phyloP scores from a whole-genome alignment of 176 grass and related monocot species.

The Bromus sterilis region DNA sequence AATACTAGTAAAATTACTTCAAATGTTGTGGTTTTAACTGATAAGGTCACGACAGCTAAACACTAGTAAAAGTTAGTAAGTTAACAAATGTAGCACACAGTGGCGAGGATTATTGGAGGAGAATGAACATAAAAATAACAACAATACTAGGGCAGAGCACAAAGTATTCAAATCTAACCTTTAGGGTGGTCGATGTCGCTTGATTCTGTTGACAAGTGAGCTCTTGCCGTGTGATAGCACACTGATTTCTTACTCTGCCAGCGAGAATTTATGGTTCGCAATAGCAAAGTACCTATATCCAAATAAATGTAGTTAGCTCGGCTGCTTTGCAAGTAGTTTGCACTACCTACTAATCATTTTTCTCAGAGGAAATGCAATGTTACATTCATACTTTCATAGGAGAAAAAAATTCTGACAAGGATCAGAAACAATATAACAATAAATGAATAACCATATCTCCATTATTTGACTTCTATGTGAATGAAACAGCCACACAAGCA shows the following conservation, averaged over 20 bases:
- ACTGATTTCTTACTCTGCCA: slow-evolving; percentile 20
- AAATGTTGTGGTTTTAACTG: not conserved
- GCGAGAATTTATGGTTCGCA: slow-evolving; percentile 20
- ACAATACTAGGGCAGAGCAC: not conserved
- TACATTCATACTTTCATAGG: not conserved
- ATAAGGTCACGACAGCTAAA: not conserved
- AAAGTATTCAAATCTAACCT: slow-evolving; percentile 33
- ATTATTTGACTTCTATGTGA: not conserved
- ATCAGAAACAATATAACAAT: not conserved
- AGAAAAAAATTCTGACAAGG: not conserved
- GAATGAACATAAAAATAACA: not conserved
- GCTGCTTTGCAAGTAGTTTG: not conserved
- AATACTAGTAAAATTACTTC: not conserved
- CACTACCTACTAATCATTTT: not conserved
- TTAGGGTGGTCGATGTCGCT: slow-evolving; percentile 41
- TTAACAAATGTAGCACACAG: not conserved
- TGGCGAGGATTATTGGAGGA: not conserved
- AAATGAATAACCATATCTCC: not conserved
- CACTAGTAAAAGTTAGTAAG: not conserved
- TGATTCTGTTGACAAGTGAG: slow-evolving; percentile 61
- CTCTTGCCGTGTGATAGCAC: slow-evolving; percentile 4
- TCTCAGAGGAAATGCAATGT: not conserved
- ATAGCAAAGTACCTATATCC: slow-evolving; percentile 29
- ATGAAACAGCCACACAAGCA: not conserved
- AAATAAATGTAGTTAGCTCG: not conserved